Evolutionary conservation across 2,329 filamentous ascomycete genomes (phyloP).

Genomic region (Chaetomium globosum): DNA sequence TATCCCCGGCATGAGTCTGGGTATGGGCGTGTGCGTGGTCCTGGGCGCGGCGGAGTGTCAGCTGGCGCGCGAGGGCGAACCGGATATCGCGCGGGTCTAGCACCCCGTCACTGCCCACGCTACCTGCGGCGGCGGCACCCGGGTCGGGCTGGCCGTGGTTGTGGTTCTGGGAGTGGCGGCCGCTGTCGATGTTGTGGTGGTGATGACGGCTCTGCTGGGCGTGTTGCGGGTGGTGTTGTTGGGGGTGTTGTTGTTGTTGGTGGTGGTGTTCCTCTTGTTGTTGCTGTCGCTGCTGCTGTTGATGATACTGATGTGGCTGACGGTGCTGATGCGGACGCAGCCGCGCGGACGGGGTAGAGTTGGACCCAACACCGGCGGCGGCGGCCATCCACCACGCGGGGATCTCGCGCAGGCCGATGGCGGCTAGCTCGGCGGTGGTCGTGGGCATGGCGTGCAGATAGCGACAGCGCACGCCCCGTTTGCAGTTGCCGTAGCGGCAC

Average conservation of each 20-base stretch:
- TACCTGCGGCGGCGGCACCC: too few species aligned
- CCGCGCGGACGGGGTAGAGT: too few species aligned
- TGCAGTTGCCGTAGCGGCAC: slow-evolving; percentile 53
- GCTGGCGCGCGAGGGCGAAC: not conserved
- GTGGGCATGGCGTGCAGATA: slow-evolving; percentile 54
- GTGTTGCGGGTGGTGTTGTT: not conserved
- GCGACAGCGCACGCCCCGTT: slow-evolving; percentile 49
- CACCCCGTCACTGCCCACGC: too few species aligned
- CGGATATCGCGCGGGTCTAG: slow-evolving; percentile 11
- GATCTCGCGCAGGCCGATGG: slow-evolving; percentile 47
- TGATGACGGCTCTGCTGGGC: not conserved
- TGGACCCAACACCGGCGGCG: not conserved
- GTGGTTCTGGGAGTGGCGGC: too few species aligned
- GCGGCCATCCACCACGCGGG: slow-evolving; percentile 44
- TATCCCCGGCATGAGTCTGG: not conserved
- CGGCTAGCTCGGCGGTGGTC: slow-evolving; percentile 45
- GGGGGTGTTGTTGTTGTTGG: not conserved
- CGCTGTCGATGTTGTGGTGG: too few species aligned
- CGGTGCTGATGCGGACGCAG: not conserved
- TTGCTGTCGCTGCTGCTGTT: not conserved
- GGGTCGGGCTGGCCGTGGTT: not conserved
- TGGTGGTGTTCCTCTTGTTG: not conserved
- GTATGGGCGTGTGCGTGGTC: too few species aligned
- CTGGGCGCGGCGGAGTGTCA: not conserved
- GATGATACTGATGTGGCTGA: not conserved